A percentile compares a stretch with the other conserved stretches of the same genome.
phyloP scores from a whole-genome alignment of 495 filamentous ascomycete genomes.

The Parathielavia hyrcaniae region DNA sequence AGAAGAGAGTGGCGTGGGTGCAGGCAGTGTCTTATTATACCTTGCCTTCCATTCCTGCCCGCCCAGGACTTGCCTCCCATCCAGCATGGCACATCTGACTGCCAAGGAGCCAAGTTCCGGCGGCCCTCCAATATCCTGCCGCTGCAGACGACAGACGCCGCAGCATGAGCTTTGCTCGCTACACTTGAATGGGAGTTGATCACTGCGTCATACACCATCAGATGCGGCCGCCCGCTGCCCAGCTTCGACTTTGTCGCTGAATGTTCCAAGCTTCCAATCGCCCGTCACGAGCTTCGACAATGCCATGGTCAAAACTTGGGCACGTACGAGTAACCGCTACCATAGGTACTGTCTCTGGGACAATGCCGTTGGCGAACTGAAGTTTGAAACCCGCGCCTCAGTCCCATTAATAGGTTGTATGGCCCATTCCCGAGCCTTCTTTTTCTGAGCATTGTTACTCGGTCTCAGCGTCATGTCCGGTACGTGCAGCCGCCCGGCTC shows the following conservation, averaged over 20 bases:
- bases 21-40: not conserved
- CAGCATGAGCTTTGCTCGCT: no score
- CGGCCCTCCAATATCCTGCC: not conserved
- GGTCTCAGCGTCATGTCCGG: not conserved
- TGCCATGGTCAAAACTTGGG: not conserved
- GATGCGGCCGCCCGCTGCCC: not conserved
- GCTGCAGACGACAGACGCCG: not conserved
- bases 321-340: not conserved
- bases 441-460: no score
- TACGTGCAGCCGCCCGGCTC: not conserved
- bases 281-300: not conserved
- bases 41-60: no score
- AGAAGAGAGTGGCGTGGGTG: not conserved
- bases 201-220: conserved; percentile 10
- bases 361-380: no score
- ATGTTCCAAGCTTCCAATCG: conserved; percentile 7
- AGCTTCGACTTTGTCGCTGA: not conserved
- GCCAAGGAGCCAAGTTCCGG: conserved; percentile 3
- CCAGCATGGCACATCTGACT: not conserved
- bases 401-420: no score
- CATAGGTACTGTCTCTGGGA: no score
- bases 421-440: no score
- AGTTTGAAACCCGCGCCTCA: no score
- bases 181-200: not conserved
- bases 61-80: not conserved